Evolutionary conservation across 352 stramenopile genomes (phyloP).

Genomic region (Pythium guiyangense): DNA sequence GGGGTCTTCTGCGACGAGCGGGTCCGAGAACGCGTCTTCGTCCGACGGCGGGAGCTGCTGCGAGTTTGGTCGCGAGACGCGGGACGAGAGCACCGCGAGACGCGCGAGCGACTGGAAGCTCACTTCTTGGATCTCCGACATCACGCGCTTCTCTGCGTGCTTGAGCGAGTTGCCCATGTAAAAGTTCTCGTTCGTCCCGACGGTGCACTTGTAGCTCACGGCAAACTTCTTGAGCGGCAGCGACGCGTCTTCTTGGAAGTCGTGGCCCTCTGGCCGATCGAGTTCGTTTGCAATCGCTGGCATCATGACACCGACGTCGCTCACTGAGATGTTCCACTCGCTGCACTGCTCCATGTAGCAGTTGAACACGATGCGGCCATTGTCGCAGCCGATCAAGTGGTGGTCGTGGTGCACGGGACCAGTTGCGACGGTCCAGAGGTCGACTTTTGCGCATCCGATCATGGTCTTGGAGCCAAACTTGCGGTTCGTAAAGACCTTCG

Average conservation of each 20-base stretch:
- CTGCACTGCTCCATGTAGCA: slow-evolving; percentile 91
- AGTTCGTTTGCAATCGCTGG: slow-evolving; percentile 83
- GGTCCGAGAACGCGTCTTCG: slow-evolving; percentile 44
- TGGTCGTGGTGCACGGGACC: slow-evolving; percentile 87
- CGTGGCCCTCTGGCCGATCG: slow-evolving; percentile 83
- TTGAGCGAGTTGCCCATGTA: slow-evolving; percentile 85
- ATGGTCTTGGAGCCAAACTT: slow-evolving; percentile 76
- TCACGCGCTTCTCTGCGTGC: slow-evolving; percentile 65
- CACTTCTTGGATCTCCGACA: slow-evolving; percentile 81
- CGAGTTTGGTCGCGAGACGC: slow-evolving; percentile 64
- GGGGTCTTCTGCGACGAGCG: slow-evolving; percentile 73
- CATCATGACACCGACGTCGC: slow-evolving; percentile 87
- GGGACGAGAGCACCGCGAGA: slow-evolving; percentile 77
- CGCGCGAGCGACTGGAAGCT: slow-evolving; percentile 84
- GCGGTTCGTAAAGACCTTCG: slow-evolving; percentile 83
- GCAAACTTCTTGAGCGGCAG: slow-evolving; percentile 86
- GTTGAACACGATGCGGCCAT: slow-evolving; percentile 87
- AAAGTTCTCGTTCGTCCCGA: slow-evolving; percentile 83
- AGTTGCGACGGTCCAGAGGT: slow-evolving; percentile 79
- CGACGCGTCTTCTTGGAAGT: slow-evolving; percentile 88
- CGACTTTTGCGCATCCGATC: slow-evolving; percentile 71
- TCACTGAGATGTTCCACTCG: slow-evolving; percentile 88
- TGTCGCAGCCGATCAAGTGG: slow-evolving; percentile 81
- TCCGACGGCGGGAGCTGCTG: slow-evolving; percentile 40
- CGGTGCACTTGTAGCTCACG: slow-evolving; percentile 89